Conservation (phyloP, 192 early-diverging fungal species). For the Coemansia sp. region DNA sequence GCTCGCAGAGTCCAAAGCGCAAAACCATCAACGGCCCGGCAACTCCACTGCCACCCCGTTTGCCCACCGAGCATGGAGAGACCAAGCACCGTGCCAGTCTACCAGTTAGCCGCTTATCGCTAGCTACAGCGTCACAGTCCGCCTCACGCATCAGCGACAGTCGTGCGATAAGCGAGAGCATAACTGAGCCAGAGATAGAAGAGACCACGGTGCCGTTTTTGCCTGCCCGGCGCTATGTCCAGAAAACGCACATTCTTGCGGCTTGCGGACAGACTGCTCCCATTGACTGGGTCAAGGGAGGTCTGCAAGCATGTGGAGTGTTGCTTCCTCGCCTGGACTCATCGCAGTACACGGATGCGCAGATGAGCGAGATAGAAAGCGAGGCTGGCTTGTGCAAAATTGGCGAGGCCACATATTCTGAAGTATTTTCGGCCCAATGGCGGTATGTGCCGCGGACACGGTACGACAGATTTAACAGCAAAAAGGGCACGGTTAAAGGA, state of each 20-base stretch:
- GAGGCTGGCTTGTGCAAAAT: conserved; percentile 61
- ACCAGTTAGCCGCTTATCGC: neutral
- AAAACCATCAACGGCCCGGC: neutral
- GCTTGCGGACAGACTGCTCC: conserved; percentile 51
- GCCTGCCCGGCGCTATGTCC: conserved; percentile 46
- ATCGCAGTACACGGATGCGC: conserved; percentile 11
- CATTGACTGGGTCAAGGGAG: conserved; percentile 47
- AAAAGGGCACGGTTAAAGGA: conserved; percentile 36
- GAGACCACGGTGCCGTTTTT: conserved; percentile 49
- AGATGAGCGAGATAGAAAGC: conserved; percentile 45
- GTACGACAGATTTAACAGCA: conserved; percentile 49
- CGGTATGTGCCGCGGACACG: conserved; percentile 40
- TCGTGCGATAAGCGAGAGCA: conserved; percentile 6
- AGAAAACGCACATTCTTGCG: conserved; percentile 45
- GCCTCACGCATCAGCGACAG: conserved; percentile 2
- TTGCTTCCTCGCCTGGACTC: conserved; percentile 31
- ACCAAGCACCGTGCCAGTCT: conserved; percentile 8
- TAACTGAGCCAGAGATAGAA: conserved; percentile 33
- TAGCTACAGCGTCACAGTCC: neutral
- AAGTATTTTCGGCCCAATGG: conserved; percentile 66
- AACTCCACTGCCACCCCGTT: neutral
- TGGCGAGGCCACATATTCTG: conserved; percentile 83
- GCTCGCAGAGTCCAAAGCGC: conserved; percentile 6
- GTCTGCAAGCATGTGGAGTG: conserved; percentile 43
- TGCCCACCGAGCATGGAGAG: neutral